Percentiles rank a stretch among this genome's conserved stretches.
phyloP scores from a whole-genome alignment of 352 stramenopile genomes.

The Pythium periplocum region DNA sequence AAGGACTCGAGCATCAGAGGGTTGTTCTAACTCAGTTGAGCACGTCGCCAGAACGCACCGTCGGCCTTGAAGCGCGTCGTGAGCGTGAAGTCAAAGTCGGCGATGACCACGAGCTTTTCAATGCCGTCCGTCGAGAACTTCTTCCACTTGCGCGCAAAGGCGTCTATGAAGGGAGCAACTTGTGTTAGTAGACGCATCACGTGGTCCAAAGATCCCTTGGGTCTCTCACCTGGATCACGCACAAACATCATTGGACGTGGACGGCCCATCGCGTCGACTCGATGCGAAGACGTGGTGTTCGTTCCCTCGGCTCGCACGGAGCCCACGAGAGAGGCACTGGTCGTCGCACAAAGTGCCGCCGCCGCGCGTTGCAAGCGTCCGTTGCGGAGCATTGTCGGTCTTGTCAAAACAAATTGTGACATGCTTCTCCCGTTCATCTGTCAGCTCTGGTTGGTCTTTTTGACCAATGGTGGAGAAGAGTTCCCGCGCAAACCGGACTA shows the following conservation, averaged over 20 bases:
- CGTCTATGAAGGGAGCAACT: slow-evolving; percentile 25
- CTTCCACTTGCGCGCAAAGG: slow-evolving; percentile 63
- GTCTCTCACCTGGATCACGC: slow-evolving; percentile 28
- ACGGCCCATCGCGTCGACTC: neutral
- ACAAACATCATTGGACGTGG: slow-evolving; percentile 24
- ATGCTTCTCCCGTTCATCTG: too few species aligned
- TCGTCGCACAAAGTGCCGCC: too few species aligned
- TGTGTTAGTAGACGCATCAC: neutral
- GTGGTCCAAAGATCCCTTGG: neutral
- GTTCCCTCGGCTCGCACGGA: too few species aligned
- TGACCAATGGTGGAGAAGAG: too few species aligned
- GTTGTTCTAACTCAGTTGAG: neutral
- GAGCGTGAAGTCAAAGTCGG: slow-evolving; percentile 74
- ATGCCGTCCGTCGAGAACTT: slow-evolving; percentile 60
- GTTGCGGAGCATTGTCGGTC: too few species aligned
- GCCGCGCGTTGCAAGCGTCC: too few species aligned
- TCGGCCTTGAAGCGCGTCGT: slow-evolving; percentile 38
- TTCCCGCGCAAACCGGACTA: too few species aligned
- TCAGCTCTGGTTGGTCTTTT: too few species aligned
- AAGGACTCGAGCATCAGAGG: neutral
- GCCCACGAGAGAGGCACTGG: too few species aligned
- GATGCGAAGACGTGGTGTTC: neutral
- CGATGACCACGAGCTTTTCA: slow-evolving; percentile 62
- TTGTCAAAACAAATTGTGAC: too few species aligned
- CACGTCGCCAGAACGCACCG: slow-evolving; percentile 6